Base-by-base conservation (phyloP, 805 yeast species). In the Candida manassasensis region DNA sequence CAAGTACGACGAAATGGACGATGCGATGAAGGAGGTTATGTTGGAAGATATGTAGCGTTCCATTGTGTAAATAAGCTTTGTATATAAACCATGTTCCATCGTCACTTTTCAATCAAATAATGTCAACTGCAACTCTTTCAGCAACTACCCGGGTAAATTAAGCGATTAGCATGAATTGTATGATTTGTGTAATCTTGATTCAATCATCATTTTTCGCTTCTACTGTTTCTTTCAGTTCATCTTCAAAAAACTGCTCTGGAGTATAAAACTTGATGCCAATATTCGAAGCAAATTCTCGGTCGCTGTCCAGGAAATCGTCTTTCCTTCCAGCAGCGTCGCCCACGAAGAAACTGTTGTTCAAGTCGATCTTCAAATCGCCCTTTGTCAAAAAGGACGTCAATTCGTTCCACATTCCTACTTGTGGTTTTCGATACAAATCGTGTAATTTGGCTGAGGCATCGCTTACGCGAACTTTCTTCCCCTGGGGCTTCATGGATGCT, bases 251-350 rank as follows among this genome's bases (percentile, higher is more conserved):
- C 33, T 81, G 79, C 47, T 90, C 97, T 0, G 97, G 97, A 0
- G 77, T 61, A 34, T 61, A 60, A 49, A 86, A 90, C 14, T 45
- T 42, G 2, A 87, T 29, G 0, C 75, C 75, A 1, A 73, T 50
- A 13, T 63, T 68, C 28, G 64, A 43, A 0, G 97, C 96, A 67
- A 89, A 89, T 37, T 41, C 52, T 43, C 53, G 57, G 55, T 90
- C 98, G 32, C 84, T 75, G 47, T 84, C 88, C 67, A 93, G 84
- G 52, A 81, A 84, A 56, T 90, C 97, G 0, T 51, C 56, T 2
- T 53, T 49, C 35, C 97, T 67, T 1, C 97, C 98, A 5, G 96
- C 97, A 0, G 97, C 97, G 62, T 90, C 98, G 4, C 98, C 98
- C n/a, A 88, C 89, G 55, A 61, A 93, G 36, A 79, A 66, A 34